Evolutionary conservation across 2,329 filamentous ascomycete genomes (phyloP).

Genomic region (Epichloe baconii): DNA sequence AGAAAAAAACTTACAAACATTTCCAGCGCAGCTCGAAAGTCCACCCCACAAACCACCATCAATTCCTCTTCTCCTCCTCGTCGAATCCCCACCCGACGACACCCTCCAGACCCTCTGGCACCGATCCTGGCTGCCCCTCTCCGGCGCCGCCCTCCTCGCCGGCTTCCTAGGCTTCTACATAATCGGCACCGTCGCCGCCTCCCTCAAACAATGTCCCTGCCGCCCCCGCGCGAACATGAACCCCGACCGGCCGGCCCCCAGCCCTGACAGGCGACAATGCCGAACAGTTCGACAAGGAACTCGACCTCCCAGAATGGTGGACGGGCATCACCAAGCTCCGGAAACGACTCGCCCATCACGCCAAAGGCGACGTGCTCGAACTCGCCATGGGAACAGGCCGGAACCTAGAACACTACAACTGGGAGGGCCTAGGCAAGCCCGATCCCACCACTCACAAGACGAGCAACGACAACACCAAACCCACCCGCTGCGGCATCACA

Average conservation of each 20-base stretch:
- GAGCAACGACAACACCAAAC: background rate
- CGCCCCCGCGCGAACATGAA: conserved; percentile 19
- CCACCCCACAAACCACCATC: background rate
- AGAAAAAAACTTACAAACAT: background rate
- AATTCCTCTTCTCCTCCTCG: conserved; percentile 8
- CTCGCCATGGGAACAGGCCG: conserved; percentile 50
- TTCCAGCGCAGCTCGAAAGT: background rate
- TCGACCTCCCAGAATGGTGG: conserved; percentile 43
- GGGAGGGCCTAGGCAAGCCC: conserved; percentile 27
- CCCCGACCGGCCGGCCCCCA: conserved; percentile 35
- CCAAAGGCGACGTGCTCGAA: conserved; percentile 46
- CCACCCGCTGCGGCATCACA: conserved; percentile 21
- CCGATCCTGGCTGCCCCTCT: conserved; percentile 30
- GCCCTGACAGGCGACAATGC: conserved; percentile 34
- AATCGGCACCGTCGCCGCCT: conserved; percentile 24
- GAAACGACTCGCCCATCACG: conserved; percentile 31
- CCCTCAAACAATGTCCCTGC: conserved; percentile 16
- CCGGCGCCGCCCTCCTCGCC: conserved; percentile 32
- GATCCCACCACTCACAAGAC: background rate
- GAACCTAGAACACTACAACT: conserved; percentile 47
- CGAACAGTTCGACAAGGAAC: conserved; percentile 42
- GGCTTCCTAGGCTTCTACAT: conserved; percentile 35
- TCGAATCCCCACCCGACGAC: conserved; percentile 17
- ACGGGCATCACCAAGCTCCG: conserved; percentile 43
- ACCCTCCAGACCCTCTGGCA: conserved; percentile 24